Evolutionary conservation across 306 rosid genomes (phyloP), one percentile per base, ranked within the genome.

Genomic region (Chamaecrista fasciculata): DNA sequence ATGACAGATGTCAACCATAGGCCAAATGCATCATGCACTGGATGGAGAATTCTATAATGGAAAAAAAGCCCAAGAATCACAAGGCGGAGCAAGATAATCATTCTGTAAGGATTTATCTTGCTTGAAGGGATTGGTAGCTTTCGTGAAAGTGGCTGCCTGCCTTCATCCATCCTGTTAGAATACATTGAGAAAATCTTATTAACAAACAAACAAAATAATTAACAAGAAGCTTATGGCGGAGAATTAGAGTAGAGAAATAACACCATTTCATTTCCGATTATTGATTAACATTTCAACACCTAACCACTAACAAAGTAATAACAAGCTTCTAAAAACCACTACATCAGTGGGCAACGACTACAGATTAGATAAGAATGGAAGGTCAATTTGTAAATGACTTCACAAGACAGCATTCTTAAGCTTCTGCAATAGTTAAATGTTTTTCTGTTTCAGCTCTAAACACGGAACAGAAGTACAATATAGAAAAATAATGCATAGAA

Each of bases 1-100:
- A 94, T 91, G 67, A 94, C 97, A 15, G 99, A 94, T 9, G 96
- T 94, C 91, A 94, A 69, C 99, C 99, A 94, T 85, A 94, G 76
- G 43, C 86, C 92, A 87, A 88, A 94, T 57, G 99, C 99, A 83
- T 91, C 91, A 10, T 84, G 82, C 52, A 94, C 99, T 15, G 99
- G 99, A 71, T 94, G 95, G 64, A 85, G 96, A 86, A 94, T 78
- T 87, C 99, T 79, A 77, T 94, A 94, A 73, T 94, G 97, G 49
- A 94, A 86, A 72, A 94, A 94, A 3, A 94, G 74, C 70, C 95
- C 88, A 14, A 94, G 87, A 80, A 94, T 64, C 8, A 87, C 87
- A 76, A 91, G 95, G 1, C 96, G 99, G 53, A 85, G 90, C 6
- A 94, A 10, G 62, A 94, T 83, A 47, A 94, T 76, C 85, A 94